These are phyloP conservation scores for Fonsecaea nubica DNA, from an alignment of 2,329 filamentous ascomycete genomes.

Conservation along the genomic window DNA sequence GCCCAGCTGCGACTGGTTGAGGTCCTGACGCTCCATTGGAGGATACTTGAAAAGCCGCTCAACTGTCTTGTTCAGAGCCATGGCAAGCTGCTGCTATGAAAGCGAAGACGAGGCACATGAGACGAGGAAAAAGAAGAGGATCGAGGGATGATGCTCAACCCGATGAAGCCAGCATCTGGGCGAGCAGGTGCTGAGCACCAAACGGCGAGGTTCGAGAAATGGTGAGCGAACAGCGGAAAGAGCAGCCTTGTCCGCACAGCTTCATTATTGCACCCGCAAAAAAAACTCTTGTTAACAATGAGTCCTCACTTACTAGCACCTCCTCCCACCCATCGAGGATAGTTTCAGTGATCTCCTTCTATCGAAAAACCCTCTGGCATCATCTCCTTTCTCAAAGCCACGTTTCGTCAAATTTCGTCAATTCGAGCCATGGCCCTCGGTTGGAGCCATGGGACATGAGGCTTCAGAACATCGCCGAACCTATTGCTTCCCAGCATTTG, in stretches of 20 bases:
- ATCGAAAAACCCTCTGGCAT: neutral
- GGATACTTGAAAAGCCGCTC: constrained; percentile 37
- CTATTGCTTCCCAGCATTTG: neutral
- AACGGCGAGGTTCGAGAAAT: neutral
- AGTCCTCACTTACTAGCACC: neutral
- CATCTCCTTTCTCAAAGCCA: neutral
- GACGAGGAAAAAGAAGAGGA: constrained; percentile 8
- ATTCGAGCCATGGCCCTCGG: neutral
- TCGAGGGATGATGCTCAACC: constrained; percentile 7
- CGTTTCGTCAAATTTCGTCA: neutral
- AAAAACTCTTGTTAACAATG: neutral
- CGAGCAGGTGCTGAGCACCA: neutral
- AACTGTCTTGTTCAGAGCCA: constrained; percentile 22
- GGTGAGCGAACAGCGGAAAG: neutral
- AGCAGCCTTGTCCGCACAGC: neutral
- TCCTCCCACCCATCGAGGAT: neutral
- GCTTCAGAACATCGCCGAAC: neutral
- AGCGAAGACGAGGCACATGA: constrained; percentile 16
- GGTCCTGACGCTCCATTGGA: constrained; percentile 40
- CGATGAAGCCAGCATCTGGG: constrained; percentile 7
- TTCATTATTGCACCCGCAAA: neutral
- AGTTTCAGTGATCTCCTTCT: neutral
- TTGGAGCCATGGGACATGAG: neutral
- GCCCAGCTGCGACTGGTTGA: constrained; percentile 40
- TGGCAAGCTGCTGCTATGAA: neutral